Percentiles rank a stretch among this genome's conserved stretches.
These are phyloP conservation scores for Diutina rugosa DNA, from an alignment of 1,139 yeast species.

Conservation along the genomic window DNA sequence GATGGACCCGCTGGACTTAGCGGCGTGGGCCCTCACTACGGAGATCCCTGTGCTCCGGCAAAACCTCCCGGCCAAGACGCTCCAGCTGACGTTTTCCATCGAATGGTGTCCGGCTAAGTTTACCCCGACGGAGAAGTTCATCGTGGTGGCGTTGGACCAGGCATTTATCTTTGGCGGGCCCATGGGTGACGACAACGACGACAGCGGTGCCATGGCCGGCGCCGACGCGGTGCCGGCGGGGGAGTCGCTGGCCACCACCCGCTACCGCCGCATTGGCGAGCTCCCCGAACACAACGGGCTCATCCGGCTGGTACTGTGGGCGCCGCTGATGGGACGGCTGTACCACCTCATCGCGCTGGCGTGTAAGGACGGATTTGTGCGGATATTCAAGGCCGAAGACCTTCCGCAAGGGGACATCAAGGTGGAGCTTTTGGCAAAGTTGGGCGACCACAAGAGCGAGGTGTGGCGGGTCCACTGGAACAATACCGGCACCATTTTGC, in stretches of 20 bases:
- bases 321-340: conserved; percentile 89
- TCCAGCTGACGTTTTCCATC: conserved; percentile 77
- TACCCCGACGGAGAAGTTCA: conserved; percentile 58
- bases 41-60: conserved; percentile 56
- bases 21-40: conserved; percentile 67
- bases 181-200: neutral
- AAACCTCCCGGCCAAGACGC: conserved; percentile 57
- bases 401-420: conserved; percentile 16
- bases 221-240: neutral
- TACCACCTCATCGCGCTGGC: conserved; percentile 89
- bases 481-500: conserved; percentile 79
- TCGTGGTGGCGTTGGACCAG: conserved; percentile 78
- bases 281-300: conserved; percentile 75
- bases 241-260: conserved; percentile 2
- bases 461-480: conserved; percentile 98
- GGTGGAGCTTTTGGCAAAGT: conserved; percentile 24
- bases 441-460: conserved; percentile 72
- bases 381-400: conserved; percentile 55
- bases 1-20: conserved; percentile 72
- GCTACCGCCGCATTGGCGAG: conserved; percentile 22
- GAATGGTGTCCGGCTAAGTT: conserved; percentile 93
- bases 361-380: conserved; percentile 84
- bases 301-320: conserved; percentile 90
- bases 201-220: conserved; percentile 10
- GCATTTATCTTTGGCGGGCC: conserved; percentile 54